A percentile compares a stretch with the other conserved stretches of the same genome.
Conservation (phyloP, 306 rosid species). For the Vigna nakashimae region DNA sequence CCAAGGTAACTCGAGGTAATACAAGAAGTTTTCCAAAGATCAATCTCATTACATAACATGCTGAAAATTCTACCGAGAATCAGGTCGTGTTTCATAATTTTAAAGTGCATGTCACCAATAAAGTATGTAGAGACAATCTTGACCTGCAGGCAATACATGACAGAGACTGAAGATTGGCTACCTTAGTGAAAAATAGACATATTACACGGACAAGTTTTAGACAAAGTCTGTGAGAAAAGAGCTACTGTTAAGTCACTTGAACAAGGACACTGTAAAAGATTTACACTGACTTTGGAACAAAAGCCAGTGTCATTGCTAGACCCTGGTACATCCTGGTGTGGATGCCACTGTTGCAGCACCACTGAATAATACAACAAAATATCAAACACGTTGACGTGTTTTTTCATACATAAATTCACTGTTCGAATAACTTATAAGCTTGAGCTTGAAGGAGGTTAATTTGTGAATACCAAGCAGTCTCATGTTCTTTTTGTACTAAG, state of each 20-base stretch:
- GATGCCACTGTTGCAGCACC: constrained; percentile 18
- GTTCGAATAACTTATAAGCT: constrained; percentile 26
- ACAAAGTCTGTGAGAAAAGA: neutral
- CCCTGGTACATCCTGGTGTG: constrained; percentile 19
- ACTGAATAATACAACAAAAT: constrained; percentile 42
- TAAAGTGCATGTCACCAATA: constrained; percentile 16
- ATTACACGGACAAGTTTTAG: neutral
- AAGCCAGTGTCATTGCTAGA: neutral
- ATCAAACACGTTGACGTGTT: constrained; percentile 31
- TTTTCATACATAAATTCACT: constrained; percentile 38
- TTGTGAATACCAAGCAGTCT: constrained; percentile 13
- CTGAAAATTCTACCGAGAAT: neutral
- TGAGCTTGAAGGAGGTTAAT: neutral
- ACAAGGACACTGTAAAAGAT: neutral
- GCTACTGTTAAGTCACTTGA: constrained; percentile 7
- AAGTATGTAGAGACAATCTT: constrained; percentile 13
- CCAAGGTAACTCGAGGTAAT: neutral
- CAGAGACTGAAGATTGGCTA: constrained; percentile 3
- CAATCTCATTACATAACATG: neutral
- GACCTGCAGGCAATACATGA: constrained; percentile 14
- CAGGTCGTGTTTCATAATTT: constrained; percentile 1
- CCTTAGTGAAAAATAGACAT: neutral
- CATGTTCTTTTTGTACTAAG: neutral
- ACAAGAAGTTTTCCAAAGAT: neutral
- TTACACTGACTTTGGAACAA: neutral